These are phyloP conservation scores for Purpureocillium lavendulum DNA, from an alignment of 2,329 filamentous ascomycete genomes.

Conservation along the genomic window DNA sequence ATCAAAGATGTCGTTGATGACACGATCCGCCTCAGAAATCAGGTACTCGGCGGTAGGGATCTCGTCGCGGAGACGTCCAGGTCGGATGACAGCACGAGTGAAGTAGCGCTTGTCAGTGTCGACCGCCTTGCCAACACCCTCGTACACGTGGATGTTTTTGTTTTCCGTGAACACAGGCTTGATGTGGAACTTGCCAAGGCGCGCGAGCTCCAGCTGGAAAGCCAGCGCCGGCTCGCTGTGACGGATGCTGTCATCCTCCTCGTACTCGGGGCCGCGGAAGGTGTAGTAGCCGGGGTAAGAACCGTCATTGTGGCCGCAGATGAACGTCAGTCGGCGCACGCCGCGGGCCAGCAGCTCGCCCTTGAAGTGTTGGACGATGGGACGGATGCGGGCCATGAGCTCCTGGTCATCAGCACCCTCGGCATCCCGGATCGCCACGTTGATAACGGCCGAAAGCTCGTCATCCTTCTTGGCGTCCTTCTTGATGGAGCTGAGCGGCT, in stretches of 20 bases:
- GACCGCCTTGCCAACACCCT: conserved; percentile 87
- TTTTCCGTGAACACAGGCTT: conserved; percentile 98
- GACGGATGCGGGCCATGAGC: conserved; percentile 64
- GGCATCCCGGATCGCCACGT: conserved; percentile 82
- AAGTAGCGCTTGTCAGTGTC: conserved; percentile 99
- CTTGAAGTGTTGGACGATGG: conserved; percentile 72
- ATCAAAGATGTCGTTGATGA: conserved; percentile 97
- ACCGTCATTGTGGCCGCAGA: conserved; percentile 89
- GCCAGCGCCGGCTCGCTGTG: conserved; percentile 93
- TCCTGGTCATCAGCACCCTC: conserved; percentile 79
- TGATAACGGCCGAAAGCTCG: conserved; percentile 85
- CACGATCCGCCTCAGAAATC: conserved; percentile 89
- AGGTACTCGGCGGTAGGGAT: conserved; percentile 98
- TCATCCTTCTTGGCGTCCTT: conserved; percentile 43
- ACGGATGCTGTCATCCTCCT: conserved; percentile 91
- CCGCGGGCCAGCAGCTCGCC: conserved; percentile 73
- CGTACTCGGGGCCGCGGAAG: conserved; percentile 85
- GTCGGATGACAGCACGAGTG: conserved; percentile 88
- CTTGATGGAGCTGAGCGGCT: conserved; percentile 25
- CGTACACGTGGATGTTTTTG: conserved; percentile 98
- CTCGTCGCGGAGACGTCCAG: conserved; percentile 89
- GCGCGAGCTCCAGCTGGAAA: conserved; percentile 94
- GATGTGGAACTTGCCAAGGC: conserved; percentile 94
- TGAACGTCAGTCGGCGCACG: conserved; percentile 88
- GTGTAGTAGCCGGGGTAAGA: conserved; percentile 97